Conservation (phyloP, 2,329 filamentous ascomycete genomes). For the Verruconis gallopava region DNA sequence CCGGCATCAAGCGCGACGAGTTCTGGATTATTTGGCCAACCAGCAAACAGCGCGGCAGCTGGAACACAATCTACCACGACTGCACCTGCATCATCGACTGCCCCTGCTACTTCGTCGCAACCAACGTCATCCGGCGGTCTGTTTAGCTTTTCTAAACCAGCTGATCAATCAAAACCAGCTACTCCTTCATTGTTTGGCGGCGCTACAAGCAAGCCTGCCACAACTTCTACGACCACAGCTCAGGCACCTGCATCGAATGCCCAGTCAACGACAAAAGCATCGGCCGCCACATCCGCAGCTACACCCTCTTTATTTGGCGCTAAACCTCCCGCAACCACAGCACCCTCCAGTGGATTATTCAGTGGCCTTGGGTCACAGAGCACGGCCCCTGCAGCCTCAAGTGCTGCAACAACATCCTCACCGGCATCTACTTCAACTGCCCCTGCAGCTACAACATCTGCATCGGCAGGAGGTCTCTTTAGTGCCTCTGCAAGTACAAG, state of each 20-base stretch:
- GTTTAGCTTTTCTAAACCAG: not conserved
- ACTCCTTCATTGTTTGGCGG: not conserved
- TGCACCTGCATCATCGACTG: not conserved
- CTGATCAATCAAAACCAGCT: not conserved
- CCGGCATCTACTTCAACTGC: constrained; percentile 12
- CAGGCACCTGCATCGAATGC: not conserved
- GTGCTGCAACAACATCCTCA: constrained; percentile 3
- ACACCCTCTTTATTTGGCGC: constrained; percentile 7
- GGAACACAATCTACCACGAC: not conserved
- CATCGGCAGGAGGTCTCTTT: constrained; percentile 6
- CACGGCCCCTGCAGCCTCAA: not conserved
- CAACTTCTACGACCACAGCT: not conserved
- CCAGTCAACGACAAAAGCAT: not conserved
- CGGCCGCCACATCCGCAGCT: constrained; percentile 1
- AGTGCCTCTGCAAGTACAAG: constrained; percentile 8
- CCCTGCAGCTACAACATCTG: constrained; percentile 12
- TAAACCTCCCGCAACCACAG: constrained; percentile 17
- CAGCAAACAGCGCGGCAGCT: not conserved
- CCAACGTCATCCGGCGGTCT: not conserved
- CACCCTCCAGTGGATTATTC: constrained; percentile 19
- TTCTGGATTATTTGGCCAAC: not conserved
- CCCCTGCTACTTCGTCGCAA: not conserved
- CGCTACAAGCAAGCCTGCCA: not conserved
- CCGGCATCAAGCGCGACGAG: not conserved
- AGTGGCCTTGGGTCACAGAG: constrained; percentile 10